Evolutionary conservation across 2,329 filamentous ascomycete species (phyloP).

Genomic region (Penicillium sp.): DNA sequence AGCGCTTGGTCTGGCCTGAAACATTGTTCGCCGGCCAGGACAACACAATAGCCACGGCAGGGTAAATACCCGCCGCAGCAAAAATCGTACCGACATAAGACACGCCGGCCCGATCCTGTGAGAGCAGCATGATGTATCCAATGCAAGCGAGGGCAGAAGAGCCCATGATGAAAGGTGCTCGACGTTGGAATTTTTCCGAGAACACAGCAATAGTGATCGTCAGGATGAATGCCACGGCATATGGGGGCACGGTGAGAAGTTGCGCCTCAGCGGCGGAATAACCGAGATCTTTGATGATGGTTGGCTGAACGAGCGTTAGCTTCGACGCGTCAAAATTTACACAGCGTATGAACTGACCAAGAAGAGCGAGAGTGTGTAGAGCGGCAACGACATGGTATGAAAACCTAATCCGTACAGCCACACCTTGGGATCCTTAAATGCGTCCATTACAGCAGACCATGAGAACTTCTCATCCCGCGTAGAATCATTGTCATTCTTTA

Average conservation of each 20-base stretch:
- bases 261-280: slow-evolving; percentile 44
- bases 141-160: slow-evolving; percentile 57
- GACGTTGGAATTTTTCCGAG: slow-evolving; percentile 57
- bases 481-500: slow-evolving; percentile 67
- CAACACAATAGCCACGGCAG: slow-evolving; percentile 60
- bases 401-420: slow-evolving; percentile 20
- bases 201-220: slow-evolving; percentile 59
- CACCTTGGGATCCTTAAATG: slow-evolving; percentile 54
- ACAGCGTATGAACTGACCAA: slow-evolving; percentile 22
- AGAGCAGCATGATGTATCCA: slow-evolving; percentile 62
- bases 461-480: slow-evolving; percentile 66
- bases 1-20: slow-evolving; percentile 67
- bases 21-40: slow-evolving; percentile 73
- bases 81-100: slow-evolving; percentile 63
- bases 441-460: slow-evolving; percentile 64
- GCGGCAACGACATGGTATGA: slow-evolving; percentile 32
- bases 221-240: slow-evolving; percentile 60
- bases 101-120: slow-evolving; percentile 54
- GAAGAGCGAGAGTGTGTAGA: slow-evolving; percentile 41
- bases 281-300: slow-evolving; percentile 45
- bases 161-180: slow-evolving; percentile 63
- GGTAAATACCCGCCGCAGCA: slow-evolving; percentile 66
- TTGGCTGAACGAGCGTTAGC: slow-evolving; percentile 29
- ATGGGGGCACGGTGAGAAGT: slow-evolving; percentile 63
- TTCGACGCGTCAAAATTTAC: neutral